A percentile compares a stretch with the other conserved stretches of the same genome.
phyloP scores from a whole-genome alignment of 1,284 basidiomycete species.

The Sanghuangporus baumii region DNA sequence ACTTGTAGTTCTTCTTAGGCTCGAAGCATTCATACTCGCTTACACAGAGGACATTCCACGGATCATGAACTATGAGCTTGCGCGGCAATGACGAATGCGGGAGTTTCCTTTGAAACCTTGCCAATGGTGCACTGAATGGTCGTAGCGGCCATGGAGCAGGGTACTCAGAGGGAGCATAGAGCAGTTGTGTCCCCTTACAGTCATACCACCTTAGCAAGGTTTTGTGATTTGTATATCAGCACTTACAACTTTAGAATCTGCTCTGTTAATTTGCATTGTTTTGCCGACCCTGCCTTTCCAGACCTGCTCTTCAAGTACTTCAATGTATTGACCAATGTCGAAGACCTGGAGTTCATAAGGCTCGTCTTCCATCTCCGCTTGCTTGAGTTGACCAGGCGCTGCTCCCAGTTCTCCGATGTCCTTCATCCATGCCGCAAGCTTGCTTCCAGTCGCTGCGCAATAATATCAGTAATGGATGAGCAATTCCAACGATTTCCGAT shows the following conservation, averaged over 20 bases:
- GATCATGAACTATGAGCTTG: conserved; percentile 26
- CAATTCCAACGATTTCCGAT: background rate
- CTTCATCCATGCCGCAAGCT: conserved; percentile 30
- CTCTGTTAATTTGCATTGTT: conserved; percentile 9
- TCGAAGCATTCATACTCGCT: background rate
- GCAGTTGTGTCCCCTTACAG: conserved; percentile 17
- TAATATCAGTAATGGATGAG: background rate
- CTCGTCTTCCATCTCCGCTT: conserved; percentile 33
- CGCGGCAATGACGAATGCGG: conserved; percentile 23
- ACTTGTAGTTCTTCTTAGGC: background rate
- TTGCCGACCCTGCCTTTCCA: conserved; percentile 6
- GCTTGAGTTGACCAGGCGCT: conserved; percentile 29
- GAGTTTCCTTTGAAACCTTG: conserved; percentile 20
- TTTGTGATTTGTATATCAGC: background rate
- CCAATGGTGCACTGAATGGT: conserved; percentile 23
- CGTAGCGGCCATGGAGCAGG: conserved; percentile 32
- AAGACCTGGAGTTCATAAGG: conserved; percentile 29
- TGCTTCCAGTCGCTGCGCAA: conserved; percentile 31
- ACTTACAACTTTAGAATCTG: background rate
- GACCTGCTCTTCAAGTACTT: conserved; percentile 20
- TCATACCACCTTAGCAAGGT: background rate
- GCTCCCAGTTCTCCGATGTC: conserved; percentile 29
- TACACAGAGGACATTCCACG: conserved; percentile 19
- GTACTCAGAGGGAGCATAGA: conserved; percentile 28
- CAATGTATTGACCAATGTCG: conserved; percentile 26